phyloP scores from a whole-genome alignment of 2,329 filamentous ascomycete genomes.

The Trichoderma sp. region DNA sequence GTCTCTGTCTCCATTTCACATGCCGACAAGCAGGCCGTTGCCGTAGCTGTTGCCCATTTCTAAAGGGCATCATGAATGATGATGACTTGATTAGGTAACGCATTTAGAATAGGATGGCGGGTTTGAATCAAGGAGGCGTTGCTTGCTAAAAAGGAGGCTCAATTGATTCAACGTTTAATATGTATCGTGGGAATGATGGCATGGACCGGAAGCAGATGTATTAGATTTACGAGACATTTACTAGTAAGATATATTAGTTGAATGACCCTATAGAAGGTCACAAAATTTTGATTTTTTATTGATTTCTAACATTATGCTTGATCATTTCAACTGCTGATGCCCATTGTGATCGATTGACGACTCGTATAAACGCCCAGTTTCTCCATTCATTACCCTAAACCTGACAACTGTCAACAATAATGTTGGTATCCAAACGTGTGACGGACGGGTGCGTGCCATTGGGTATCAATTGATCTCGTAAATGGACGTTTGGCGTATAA shows the following conservation, averaged over 20 bases:
- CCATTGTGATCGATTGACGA: neutral
- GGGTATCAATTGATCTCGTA: conserved; percentile 6
- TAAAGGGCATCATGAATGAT: conserved; percentile 37
- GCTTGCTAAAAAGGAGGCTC: neutral
- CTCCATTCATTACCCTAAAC: neutral
- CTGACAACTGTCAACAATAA: neutral
- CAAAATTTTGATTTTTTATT: neutral
- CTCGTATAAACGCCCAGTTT: neutral
- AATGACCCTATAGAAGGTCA: conserved; percentile 1
- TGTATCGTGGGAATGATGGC: conserved; percentile 4
- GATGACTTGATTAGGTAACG: neutral
- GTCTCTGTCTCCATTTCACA: conserved; percentile 95
- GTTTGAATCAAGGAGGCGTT: conserved; percentile 8
- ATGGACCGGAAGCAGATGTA: neutral
- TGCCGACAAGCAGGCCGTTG: conserved; percentile 89
- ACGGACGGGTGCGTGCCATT: neutral
- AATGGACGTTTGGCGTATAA: neutral
- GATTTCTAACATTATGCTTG: neutral
- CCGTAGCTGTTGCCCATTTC: conserved; percentile 83
- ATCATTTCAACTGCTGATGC: neutral
- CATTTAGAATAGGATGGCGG: neutral
- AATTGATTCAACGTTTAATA: neutral
- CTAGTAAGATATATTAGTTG: neutral
- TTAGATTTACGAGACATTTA: neutral
- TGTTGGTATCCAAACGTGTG: neutral